phyloP scores from a whole-genome alignment of 1,284 basidiomycete genomes.

The Trametes polyzona region DNA sequence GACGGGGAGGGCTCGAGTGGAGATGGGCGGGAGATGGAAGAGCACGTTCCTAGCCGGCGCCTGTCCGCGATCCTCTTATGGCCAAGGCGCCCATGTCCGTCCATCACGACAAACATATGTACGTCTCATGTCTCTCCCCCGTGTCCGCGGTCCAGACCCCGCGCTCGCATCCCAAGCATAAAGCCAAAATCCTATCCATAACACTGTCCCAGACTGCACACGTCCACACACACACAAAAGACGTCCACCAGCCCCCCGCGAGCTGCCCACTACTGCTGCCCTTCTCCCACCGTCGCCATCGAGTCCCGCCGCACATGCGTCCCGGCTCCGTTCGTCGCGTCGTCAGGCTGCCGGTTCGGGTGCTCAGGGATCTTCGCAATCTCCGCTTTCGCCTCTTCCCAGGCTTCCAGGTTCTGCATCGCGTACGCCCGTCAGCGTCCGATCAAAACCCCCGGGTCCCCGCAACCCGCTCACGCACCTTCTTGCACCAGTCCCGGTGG shows the following conservation, averaged over 20 bases:
- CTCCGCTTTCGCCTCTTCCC: slow-evolving; percentile 94
- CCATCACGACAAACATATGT: slow-evolving; percentile 1
- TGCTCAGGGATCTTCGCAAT: slow-evolving; percentile 89
- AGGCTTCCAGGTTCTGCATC: slow-evolving; percentile 88
- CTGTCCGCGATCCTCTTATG: background rate
- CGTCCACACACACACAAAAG: background rate
- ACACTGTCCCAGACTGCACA: background rate
- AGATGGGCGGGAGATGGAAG: background rate
- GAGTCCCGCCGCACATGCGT: slow-evolving; percentile 52
- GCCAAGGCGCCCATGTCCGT: background rate
- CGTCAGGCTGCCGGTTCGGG: slow-evolving; percentile 68
- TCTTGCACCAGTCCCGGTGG: slow-evolving; percentile 95
- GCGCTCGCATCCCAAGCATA: background rate
- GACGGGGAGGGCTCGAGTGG: background rate
- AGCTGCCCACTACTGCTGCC: slow-evolving; percentile 30
- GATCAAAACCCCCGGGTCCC: slow-evolving; percentile 23
- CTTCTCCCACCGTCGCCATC: slow-evolving; percentile 53
- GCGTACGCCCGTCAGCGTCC: background rate
- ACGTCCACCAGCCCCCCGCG: background rate
- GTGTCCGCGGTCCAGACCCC: background rate
- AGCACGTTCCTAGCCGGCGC: too few relatives aligned
- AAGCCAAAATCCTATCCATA: slow-evolving; percentile 11
- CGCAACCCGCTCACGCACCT: too few relatives aligned
- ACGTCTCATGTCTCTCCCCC: background rate
- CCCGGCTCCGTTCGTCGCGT: slow-evolving; percentile 25